phyloP scores from a whole-genome alignment of 139 green algal species.

The Chlamydomonas sp. region DNA sequence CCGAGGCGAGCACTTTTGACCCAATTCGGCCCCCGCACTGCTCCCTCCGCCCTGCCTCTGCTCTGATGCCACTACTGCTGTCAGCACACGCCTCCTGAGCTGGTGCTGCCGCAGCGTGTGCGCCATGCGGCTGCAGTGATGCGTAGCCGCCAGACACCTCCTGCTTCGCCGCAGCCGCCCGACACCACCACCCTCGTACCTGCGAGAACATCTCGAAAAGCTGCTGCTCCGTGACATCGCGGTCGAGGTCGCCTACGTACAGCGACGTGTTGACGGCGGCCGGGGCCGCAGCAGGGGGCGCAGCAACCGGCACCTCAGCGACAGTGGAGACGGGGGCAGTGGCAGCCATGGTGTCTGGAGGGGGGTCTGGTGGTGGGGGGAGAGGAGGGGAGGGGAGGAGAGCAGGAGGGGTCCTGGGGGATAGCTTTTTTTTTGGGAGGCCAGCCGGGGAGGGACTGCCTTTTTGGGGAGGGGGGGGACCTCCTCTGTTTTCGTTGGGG shows the following conservation, averaged over 20 bases:
- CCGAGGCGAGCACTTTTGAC: too few relatives aligned
- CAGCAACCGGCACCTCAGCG: neutral
- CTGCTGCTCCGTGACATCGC: constrained; percentile 78
- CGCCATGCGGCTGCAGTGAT: neutral
- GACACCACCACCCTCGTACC: constrained; percentile 42
- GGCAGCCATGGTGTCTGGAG: neutral
- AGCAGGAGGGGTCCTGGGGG: too few relatives aligned
- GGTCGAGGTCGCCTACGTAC: constrained; percentile 91
- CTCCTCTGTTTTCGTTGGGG: too few relatives aligned
- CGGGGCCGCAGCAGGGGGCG: constrained; percentile 1
- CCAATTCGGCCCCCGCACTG: too few relatives aligned
- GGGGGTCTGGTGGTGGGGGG: neutral
- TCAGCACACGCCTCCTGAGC: too few relatives aligned
- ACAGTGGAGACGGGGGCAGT: neutral
- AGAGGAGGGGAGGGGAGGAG: too few relatives aligned
- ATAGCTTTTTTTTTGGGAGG: too few relatives aligned
- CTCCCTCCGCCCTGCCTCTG: too few relatives aligned
- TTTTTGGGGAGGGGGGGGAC: too few relatives aligned
- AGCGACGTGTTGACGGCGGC: constrained; percentile 65
- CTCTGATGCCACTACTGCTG: too few relatives aligned
- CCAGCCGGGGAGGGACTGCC: too few relatives aligned
- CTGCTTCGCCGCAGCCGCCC: neutral
- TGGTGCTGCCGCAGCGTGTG: too few relatives aligned
- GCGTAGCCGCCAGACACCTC: neutral
- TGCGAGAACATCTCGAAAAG: constrained; percentile 87